Base-by-base conservation (phyloP, 306 rosid species). In the Glycyrrhiza uralensis region DNA sequence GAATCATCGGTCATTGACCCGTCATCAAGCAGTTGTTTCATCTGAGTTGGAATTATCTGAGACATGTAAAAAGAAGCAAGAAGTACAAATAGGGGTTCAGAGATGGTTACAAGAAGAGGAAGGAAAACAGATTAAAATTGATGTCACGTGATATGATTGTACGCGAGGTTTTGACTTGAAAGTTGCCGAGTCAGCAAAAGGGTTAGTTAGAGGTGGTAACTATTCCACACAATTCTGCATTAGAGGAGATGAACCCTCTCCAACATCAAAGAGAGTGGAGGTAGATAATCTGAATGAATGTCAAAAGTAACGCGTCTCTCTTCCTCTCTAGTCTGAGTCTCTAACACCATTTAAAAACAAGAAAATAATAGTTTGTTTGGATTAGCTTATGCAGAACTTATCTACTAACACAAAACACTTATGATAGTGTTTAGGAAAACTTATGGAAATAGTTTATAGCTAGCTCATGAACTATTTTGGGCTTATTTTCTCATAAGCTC, bases 31-130 rank as follows among this genome's bases (percentile, higher is more conserved):
- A 90, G 18, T 15, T 75, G 86, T 79, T 85, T 85, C 98, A 90
- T 90, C 76, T 88, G 97, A 70, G 95, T 90, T 30, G 98, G 98
- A 81, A 90, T 86, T 8, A 93, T 78, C 98, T 93, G 85, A 52
- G 4, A 19, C 63, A 35, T 2, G 35, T 1, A 24, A 36, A 77
- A 9, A 24, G 23, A 71, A 6, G 42, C 11, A n/a, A n/a, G n/a
- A n/a, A n/a, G n/a, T n/a, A 23, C 8, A 56, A 42, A 20, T 23
- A 44, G 57, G 49, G 26, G 58, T 61, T 52, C 33, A 19, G 41
- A 52, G 47, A 60, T 32, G 22, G 39, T 65, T 8, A 72, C 4
- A 23, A 55, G 17, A 1, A 35, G 7, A 10, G 1, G 13, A 33
- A 7, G 30, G 11, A 30, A 61, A 49, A 61, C 26, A 19, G 0